Evolutionary conservation across 2,329 filamentous ascomycete species (phyloP).

Genomic region (Aotearoamyces nothofagi): DNA sequence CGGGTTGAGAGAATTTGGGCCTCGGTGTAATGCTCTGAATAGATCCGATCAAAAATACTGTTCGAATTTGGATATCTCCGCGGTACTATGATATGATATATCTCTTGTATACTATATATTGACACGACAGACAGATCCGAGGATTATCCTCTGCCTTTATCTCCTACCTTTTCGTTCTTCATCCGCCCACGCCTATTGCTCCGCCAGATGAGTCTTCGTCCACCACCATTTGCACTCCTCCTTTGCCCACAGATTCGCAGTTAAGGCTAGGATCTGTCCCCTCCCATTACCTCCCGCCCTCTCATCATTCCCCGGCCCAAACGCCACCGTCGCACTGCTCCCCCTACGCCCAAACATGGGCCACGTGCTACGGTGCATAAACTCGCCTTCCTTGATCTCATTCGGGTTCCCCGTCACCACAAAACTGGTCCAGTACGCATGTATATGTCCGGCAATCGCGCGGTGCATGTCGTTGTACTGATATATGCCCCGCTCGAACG

Average conservation of each 20-base stretch:
- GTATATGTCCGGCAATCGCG: conserved; percentile 13
- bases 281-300: conserved; percentile 20
- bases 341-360: conserved; percentile 8
- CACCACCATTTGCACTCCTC: conserved; percentile 46
- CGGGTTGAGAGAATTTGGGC: too few relatives aligned
- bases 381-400: conserved; percentile 8
- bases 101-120: too few relatives aligned
- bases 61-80: too few relatives aligned
- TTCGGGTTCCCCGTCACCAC: conserved; percentile 18
- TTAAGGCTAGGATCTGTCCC: conserved; percentile 28
- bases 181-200: too few relatives aligned
- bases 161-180: too few relatives aligned
- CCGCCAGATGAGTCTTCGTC: too few relatives aligned
- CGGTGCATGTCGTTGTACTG: conserved; percentile 3
- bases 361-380: conserved; percentile 10
- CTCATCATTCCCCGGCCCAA: conserved; percentile 46
- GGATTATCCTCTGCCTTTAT: too few relatives aligned
- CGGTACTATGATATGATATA: too few relatives aligned
- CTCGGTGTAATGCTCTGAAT: too few relatives aligned
- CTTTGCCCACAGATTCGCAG: conserved; percentile 27
- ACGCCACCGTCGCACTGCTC: conserved; percentile 28
- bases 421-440: conserved; percentile 20
- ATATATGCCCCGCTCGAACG: conserved; percentile 18
- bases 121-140: too few relatives aligned
- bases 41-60: too few relatives aligned